Evolutionary conservation across 2,329 filamentous ascomycete genomes (phyloP).

Genomic region (Fusarium sp.): DNA sequence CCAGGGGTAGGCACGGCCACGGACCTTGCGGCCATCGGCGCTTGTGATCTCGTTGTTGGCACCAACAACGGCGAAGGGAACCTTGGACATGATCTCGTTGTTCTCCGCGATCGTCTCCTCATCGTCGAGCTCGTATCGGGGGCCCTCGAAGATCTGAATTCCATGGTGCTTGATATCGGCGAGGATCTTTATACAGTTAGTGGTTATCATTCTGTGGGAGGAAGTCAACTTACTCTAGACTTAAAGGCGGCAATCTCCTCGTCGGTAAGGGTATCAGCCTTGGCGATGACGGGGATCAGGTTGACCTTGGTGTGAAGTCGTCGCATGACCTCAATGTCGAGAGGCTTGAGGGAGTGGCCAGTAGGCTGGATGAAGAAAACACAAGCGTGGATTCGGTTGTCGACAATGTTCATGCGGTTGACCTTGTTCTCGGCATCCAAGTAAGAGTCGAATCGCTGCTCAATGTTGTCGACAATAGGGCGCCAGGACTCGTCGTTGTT

Average conservation of each 20-base stretch:
- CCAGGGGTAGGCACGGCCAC: slow-evolving; percentile 97
- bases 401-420: slow-evolving; percentile 99
- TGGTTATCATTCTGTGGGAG: not conserved
- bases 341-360: slow-evolving; percentile 95
- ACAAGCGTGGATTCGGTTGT: slow-evolving; percentile 98
- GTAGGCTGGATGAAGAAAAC: slow-evolving; percentile 99
- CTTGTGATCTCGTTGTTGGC: slow-evolving; percentile 94
- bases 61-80: slow-evolving; percentile 97
- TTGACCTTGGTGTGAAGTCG: slow-evolving; percentile 99
- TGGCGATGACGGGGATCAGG: slow-evolving; percentile 98
- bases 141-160: slow-evolving; percentile 99
- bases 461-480: slow-evolving; percentile 99
- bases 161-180: slow-evolving; percentile 96
- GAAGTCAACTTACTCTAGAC: slow-evolving; percentile 80
- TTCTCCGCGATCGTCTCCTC: slow-evolving; percentile 99
- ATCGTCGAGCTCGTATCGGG: slow-evolving; percentile 97
- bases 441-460: slow-evolving; percentile 98
- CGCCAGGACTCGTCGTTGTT: slow-evolving; percentile 99
- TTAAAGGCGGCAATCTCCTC: slow-evolving; percentile 97
- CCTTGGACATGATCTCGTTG: slow-evolving; percentile 99
- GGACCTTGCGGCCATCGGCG: slow-evolving; percentile 92
- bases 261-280: slow-evolving; percentile 96
- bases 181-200: slow-evolving; percentile 74
- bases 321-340: slow-evolving; percentile 99
- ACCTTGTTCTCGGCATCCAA: slow-evolving; percentile 99